phyloP scores from a whole-genome alignment of 257 asterid species.

The Solanum dulcamara region DNA sequence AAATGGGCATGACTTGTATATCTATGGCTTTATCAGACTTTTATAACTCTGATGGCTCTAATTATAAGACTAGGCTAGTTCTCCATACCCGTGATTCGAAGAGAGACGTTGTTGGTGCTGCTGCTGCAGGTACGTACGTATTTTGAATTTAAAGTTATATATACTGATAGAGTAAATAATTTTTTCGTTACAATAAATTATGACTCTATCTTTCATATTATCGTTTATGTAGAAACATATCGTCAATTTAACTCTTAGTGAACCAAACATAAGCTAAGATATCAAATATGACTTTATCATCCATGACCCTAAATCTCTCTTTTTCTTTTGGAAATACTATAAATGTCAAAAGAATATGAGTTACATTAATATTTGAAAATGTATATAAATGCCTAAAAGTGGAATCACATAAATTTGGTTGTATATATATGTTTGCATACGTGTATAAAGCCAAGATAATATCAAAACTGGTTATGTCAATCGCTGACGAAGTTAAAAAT shows the following conservation, averaged over 20 bases:
- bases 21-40: slow-evolving; percentile 39
- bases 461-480: neutral
- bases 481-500: fast-evolving
- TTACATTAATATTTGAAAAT: neutral
- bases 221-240: neutral
- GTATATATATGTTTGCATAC: too few species aligned
- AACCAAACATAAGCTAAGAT: too few species aligned
- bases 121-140: slow-evolving; percentile 33
- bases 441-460: neutral
- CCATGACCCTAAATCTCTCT: neutral
- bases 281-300: neutral
- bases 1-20: slow-evolving; percentile 32
- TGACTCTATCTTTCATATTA: neutral
- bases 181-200: neutral
- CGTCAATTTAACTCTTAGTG: neutral
- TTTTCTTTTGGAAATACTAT: neutral
- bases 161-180: neutral
- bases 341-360: neutral
- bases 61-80: slow-evolving; percentile 23
- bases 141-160: neutral
- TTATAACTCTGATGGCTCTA: slow-evolving; percentile 8
- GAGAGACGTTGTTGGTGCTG: slow-evolving; percentile 27
- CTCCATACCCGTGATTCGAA: slow-evolving; percentile 25
- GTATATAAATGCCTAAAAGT: neutral
- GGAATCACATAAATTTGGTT: too few species aligned